phyloP scores from a whole-genome alignment of 2,329 filamentous ascomycete genomes.

The Tetracladium maxilliforme region DNA sequence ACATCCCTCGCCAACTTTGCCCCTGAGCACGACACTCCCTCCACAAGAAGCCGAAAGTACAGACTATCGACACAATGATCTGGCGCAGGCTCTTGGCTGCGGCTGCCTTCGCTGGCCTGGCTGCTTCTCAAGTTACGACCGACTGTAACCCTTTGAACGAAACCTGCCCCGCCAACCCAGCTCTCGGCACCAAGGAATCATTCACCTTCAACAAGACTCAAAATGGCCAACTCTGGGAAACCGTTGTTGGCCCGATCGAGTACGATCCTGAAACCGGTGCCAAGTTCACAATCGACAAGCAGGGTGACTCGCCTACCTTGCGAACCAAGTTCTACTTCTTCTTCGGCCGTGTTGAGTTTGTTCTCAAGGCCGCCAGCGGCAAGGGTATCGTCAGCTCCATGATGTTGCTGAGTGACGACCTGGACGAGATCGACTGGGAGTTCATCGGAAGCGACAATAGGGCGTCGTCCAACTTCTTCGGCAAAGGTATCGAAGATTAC shows the following conservation, averaged over 20 bases:
- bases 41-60: no score
- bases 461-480: constrained; percentile 63
- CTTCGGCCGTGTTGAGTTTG: constrained; percentile 62
- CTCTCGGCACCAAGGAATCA: constrained; percentile 41
- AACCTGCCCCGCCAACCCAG: constrained; percentile 53
- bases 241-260: constrained; percentile 45
- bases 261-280: constrained; percentile 44
- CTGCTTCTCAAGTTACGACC: constrained; percentile 58
- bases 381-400: constrained; percentile 63
- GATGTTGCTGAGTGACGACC: constrained; percentile 64
- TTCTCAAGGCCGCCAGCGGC: constrained; percentile 59
- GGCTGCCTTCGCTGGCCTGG: constrained; percentile 18
- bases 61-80: no score
- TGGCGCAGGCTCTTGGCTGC: no score
- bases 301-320: constrained; percentile 62
- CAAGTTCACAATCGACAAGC: constrained; percentile 51
- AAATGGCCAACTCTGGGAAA: constrained; percentile 41
- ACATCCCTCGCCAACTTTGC: no score
- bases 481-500: constrained; percentile 46
- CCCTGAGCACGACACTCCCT: no score
- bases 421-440: constrained; percentile 78
- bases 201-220: constrained; percentile 48
- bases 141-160: constrained; percentile 60
- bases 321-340: constrained; percentile 69
- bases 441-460: constrained; percentile 44